Evolutionary conservation across 345 rosid genomes (phyloP), one percentile per base, ranked within the genome.

Genomic region (Garcia nutans): DNA sequence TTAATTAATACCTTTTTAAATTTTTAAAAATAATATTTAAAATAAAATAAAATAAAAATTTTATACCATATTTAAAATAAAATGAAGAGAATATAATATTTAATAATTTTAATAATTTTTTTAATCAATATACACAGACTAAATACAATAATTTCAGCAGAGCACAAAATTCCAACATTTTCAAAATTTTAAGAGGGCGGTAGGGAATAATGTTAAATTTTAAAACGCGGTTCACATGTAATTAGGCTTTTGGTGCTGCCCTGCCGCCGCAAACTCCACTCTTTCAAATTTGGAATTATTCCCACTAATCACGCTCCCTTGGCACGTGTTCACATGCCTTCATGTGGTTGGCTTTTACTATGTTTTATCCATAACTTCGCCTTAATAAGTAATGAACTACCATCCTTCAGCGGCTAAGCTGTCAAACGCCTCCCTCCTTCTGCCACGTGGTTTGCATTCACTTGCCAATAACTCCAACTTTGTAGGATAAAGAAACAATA

Each of bases 281-380:
- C 20, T 24, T 24, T 19, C 13, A 20, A 58, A 31, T 47, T 47
- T 26, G 0, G 49, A 11, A 19, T 33, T 31, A 60, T 76, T 50
- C 52, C 12, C 84, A 80, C 62, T 50, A 76, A 67, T 78, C 57
- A 74, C 78, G 77, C 80, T 71, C 22, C 55, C 83, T 77, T 44
- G 79, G 74, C 88, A 85, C 82, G 84, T 73, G 84, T 74, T 69
- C 88, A 81, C 87, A 71, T 73, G 86, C 68, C 83, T 15, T 82
- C 90, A 73, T 79, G 84, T 81, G 85, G 57, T 57, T 72, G 82
- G 73, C 84, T 60, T 70, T 75, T 63, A n/a, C n/a, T n/a, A 47
- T 74, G 68, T 56, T 70, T 73, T 63, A 47, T 72, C 73, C 52
- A 19, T 23, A 33, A 15, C 41, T 58, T 78, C 6, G 45, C 73